Evolutionary conservation across 2,329 filamentous ascomycete species (phyloP).

Genomic region (Fusarium humuli): DNA sequence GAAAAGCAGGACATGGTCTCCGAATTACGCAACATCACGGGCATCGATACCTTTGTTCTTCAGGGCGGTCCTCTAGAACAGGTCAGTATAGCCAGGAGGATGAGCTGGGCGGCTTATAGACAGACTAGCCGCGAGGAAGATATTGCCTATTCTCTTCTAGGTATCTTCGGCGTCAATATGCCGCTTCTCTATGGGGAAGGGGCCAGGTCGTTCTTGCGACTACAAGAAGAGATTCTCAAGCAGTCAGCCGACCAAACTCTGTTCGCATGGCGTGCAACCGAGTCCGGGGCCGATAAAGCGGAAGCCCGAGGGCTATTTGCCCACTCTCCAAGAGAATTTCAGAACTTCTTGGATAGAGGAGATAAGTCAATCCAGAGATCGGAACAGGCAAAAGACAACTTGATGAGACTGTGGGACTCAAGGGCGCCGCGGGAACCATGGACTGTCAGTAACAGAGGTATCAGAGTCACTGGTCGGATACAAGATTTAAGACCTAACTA

Average conservation of each 20-base stretch:
- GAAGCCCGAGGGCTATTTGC: background rate
- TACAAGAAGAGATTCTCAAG: slow-evolving; percentile 53
- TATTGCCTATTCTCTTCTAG: slow-evolving; percentile 51
- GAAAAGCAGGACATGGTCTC: slow-evolving; percentile 37
- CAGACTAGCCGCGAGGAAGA: slow-evolving; percentile 48
- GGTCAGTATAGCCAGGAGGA: background rate
- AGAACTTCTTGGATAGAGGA: background rate
- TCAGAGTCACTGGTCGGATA: background rate
- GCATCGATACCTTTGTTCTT: slow-evolving; percentile 7
- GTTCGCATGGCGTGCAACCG: slow-evolving; percentile 43
- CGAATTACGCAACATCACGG: slow-evolving; percentile 50
- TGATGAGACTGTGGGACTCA: background rate
- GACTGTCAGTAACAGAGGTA: background rate
- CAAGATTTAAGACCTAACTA: background rate
- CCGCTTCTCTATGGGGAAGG: slow-evolving; percentile 53
- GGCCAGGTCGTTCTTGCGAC: slow-evolving; percentile 47
- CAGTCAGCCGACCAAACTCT: slow-evolving; percentile 51
- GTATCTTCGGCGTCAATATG: slow-evolving; percentile 53
- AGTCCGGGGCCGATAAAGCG: background rate
- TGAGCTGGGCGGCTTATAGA: background rate
- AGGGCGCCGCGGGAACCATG: background rate
- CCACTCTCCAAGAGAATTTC: background rate
- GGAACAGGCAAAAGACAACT: background rate
- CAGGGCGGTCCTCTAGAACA: background rate
- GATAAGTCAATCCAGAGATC: background rate